Base-by-base conservation (phyloP, 169 alveolate species). In the Theileria sp. region DNA sequence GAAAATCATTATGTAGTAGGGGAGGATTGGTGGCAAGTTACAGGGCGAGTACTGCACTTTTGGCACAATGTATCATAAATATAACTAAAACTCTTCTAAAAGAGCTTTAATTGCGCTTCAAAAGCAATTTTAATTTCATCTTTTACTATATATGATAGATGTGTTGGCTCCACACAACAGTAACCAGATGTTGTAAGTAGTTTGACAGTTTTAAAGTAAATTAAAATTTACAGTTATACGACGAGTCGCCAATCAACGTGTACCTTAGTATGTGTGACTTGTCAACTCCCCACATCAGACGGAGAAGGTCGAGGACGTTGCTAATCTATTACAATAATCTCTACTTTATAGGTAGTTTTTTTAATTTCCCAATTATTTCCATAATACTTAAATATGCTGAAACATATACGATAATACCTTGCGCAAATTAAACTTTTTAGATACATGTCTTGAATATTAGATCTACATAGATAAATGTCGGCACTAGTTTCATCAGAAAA, bases 401-500 rank as follows among this genome's bases (percentile, higher is more conserved):
- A 44, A 44, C 15, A 7, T 44, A 44, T 44, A 44, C 54, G 54
- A 44, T 44, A 44, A 44, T 44, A 10, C 54, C 54, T 44, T 8
- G 17, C 54, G 17, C 54, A 44, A 44, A 44, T 13, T 44, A 0
- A 44, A 3, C 54, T 13, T 44, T 44, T 44, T 44, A 44, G 8
- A 44, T 44, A 44, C 54, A 44, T 44, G 54, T 44, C 54, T 44
- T 44, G 54, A 44, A 44, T 44, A 44, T 44, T 44, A 44, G 54
- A 44, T 44, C 36, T 25, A 38, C 38, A 15, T 19, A 38, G n/a
- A 66, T 10, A 38, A 66, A 66, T 66, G 75, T 66, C 75, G 26
- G 38, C 75, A 49, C 75, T 71, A 44, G 79, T 71, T 54, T 32
- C 74, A 19, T 71, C 79, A 19, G 79, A 71, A 38, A 71, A 58